A percentile compares a stretch with the other conserved stretches of the same genome.
These are phyloP conservation scores for Collybia sp. DNA, from an alignment of 768 basidiomycete species.

Conservation along the genomic window DNA sequence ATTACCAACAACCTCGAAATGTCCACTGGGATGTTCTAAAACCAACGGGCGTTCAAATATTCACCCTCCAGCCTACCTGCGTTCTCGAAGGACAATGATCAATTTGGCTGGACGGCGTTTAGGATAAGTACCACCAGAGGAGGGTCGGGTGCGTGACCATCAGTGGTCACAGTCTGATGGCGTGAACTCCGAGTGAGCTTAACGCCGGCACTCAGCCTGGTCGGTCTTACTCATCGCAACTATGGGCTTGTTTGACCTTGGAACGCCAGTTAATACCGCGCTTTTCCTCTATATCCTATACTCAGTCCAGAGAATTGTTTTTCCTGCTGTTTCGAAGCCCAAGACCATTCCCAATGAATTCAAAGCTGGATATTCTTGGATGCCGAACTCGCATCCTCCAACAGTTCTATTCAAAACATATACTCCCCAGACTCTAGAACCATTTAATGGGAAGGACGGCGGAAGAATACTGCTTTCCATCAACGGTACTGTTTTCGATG, in stretches of 20 bases:
- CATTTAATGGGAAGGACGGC: conserved; percentile 59
- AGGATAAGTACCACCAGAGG: no score
- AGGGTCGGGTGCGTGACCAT: no score
- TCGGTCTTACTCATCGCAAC: not conserved
- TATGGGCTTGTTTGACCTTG: conserved; percentile 45
- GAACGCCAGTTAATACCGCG: conserved; percentile 77
- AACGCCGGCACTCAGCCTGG: not conserved
- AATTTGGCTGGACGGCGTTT: no score
- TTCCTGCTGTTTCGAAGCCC: conserved; percentile 56
- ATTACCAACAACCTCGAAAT: no score
- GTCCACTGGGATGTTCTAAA: no score
- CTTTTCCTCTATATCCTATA: conserved; percentile 77
- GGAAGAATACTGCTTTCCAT: conserved; percentile 83
- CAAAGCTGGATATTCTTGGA: conserved; percentile 87
- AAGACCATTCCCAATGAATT: conserved; percentile 59
- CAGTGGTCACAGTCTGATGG: no score
- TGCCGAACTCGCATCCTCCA: conserved; percentile 78
- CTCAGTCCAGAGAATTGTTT: conserved; percentile 67
- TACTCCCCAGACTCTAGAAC: conserved; percentile 70
- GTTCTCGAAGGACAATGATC: no score
- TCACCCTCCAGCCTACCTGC: no score
- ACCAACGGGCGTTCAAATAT: no score
- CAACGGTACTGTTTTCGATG: conserved; percentile 87
- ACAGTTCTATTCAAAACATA: conserved; percentile 74
- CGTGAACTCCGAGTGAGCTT: no score